Conservation (phyloP, 805 yeast genomes). For the Saccharomycodes ludwigii region DNA sequence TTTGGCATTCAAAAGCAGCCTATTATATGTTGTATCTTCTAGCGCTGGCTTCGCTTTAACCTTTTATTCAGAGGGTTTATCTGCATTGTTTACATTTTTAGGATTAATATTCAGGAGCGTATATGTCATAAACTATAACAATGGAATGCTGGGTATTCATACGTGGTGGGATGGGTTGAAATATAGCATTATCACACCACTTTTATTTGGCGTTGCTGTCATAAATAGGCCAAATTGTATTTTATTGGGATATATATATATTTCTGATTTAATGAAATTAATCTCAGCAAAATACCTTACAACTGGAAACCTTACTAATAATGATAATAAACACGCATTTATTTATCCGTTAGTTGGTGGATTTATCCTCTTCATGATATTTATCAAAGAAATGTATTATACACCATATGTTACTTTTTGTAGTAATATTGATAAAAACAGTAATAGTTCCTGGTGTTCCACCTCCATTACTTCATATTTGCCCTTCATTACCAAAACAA, state of each 20-base stretch:
- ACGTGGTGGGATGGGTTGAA: constrained; percentile 4
- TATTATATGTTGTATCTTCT: constrained; percentile 51
- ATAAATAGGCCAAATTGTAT: constrained; percentile 68
- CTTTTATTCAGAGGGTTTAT: constrained; percentile 66
- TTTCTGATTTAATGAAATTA: constrained; percentile 38
- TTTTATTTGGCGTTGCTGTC: constrained; percentile 41
- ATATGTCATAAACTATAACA: constrained; percentile 11
- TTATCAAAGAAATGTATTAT: too few species aligned
- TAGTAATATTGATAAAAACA: too few species aligned
- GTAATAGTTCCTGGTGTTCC: too few species aligned
- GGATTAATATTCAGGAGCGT: constrained; percentile 44
- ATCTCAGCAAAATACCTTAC: too few species aligned
- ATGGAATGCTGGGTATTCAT: background rate
- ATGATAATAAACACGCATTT: too few species aligned
- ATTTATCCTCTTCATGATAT: too few species aligned
- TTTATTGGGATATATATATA: constrained; percentile 55
- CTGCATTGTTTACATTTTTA: constrained; percentile 45
- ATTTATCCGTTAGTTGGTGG: too few species aligned
- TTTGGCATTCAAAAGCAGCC: constrained; percentile 26
- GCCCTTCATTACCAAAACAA: too few species aligned
- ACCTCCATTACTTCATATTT: too few species aligned
- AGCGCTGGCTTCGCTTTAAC: constrained; percentile 69
- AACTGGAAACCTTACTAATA: too few species aligned
- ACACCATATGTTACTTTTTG: too few species aligned
- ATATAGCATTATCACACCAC: constrained; percentile 11